These are phyloP conservation scores for Akebia trifoliata DNA, from an alignment of 164 flowering plant genomes.

Conservation along the genomic window DNA sequence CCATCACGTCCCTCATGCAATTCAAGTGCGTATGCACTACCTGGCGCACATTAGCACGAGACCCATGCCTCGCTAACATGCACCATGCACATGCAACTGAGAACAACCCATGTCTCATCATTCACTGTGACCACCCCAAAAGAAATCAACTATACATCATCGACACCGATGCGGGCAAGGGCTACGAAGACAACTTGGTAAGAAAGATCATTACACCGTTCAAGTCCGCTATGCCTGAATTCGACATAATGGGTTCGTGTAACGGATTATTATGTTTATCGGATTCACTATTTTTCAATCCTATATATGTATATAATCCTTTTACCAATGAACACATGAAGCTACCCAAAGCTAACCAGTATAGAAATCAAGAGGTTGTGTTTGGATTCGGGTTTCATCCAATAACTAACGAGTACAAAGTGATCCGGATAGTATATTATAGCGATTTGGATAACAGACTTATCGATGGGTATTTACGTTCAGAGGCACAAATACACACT, in stretches of 20 bases:
- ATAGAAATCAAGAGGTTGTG: conserved; percentile 25
- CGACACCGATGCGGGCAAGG: not conserved
- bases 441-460: no score
- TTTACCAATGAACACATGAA: conserved; percentile 24
- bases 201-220: conserved; percentile 22
- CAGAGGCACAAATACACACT: conserved; percentile 30
- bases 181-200: no score
- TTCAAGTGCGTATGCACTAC: conserved; percentile 30
- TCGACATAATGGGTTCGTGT: conserved; percentile 37
- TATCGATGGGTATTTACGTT: no score
- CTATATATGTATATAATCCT: conserved; percentile 36
- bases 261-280: conserved; percentile 36
- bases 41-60: conserved; percentile 27
- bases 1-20: conserved; percentile 27
- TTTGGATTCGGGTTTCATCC: conserved; percentile 40
- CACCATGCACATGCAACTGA: conserved; percentile 8
- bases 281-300: conserved; percentile 26
- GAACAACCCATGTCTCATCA: conserved; percentile 24
- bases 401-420: conserved; percentile 29
- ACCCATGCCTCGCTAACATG: conserved; percentile 15
- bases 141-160: not conserved
- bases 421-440: conserved; percentile 14
- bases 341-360: conserved; percentile 26
- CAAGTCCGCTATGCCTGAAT: conserved; percentile 24
- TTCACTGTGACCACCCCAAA: conserved; percentile 17